phyloP scores from a whole-genome alignment of 2,329 filamentous ascomycete genomes.

The Meredithiella fracta region DNA sequence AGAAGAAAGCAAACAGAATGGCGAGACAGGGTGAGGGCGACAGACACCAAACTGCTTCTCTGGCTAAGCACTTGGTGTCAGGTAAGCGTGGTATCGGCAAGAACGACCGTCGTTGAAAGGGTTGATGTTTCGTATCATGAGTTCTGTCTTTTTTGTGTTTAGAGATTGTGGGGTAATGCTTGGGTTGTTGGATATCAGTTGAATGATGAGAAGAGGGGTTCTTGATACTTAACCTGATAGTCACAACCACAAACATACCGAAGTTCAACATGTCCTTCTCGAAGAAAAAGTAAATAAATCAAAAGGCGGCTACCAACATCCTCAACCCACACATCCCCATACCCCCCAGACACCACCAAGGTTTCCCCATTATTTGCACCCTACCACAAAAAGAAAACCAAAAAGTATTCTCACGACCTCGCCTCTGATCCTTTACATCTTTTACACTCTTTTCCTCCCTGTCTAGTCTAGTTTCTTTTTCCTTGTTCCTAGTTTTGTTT shows the following conservation, averaged over 20 bases:
- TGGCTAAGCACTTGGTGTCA: constrained; percentile 81
- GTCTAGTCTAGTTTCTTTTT: neutral
- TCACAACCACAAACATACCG: too few species aligned
- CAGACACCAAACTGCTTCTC: constrained; percentile 64
- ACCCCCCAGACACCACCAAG: neutral
- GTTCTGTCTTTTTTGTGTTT: too few species aligned
- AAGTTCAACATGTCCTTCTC: neutral
- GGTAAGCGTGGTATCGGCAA: constrained; percentile 93
- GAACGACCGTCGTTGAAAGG: constrained; percentile 51
- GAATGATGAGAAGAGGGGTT: neutral
- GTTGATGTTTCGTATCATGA: neutral
- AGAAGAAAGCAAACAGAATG: constrained; percentile 98
- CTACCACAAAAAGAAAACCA: constrained; percentile 10
- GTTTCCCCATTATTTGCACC: neutral
- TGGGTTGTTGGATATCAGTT: neutral
- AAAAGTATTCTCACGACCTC: constrained; percentile 8
- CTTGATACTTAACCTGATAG: neutral
- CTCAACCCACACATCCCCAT: too few species aligned
- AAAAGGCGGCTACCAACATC: neutral
- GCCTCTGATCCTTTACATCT: neutral
- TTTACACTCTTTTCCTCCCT: neutral
- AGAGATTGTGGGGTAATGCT: neutral
- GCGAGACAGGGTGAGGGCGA: constrained; percentile 93
- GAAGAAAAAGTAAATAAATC: neutral
- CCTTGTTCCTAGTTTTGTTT: neutral